Conservation (phyloP, 1,284 basidiomycete genomes). For the Puccinia polysora region DNA sequence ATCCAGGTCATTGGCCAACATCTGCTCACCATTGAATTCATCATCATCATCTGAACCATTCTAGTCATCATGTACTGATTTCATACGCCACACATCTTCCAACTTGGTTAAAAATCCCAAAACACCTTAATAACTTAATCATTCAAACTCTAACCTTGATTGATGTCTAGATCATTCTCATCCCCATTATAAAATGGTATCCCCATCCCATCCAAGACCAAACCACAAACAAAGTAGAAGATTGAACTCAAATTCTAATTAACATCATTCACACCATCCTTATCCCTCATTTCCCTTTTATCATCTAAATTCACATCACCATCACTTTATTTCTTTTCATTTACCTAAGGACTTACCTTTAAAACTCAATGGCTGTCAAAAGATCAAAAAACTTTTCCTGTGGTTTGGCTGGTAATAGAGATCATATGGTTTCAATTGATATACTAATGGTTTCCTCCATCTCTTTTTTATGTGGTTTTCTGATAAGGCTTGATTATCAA, state of each 20-base stretch:
- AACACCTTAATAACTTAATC: conserved; percentile 14
- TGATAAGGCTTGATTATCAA: too few relatives aligned
- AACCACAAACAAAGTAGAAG: not conserved
- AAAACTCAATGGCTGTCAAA: conserved; percentile 77
- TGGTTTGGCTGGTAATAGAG: conserved; percentile 46
- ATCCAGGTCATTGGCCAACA: not conserved
- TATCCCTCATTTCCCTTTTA: not conserved
- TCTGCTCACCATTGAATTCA: not conserved
- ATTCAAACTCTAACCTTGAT: not conserved
- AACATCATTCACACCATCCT: not conserved
- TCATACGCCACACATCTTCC: conserved; percentile 13
- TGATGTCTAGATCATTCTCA: not conserved
- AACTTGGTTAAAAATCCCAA: conserved; percentile 20
- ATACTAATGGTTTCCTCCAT: too few relatives aligned
- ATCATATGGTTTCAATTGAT: too few relatives aligned
- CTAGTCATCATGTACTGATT: not conserved
- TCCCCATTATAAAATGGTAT: not conserved
- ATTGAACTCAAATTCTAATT: not conserved
- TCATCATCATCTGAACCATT: not conserved
- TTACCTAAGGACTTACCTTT: conserved; percentile 58
- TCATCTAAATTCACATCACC: not conserved
- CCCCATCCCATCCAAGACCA: not conserved
- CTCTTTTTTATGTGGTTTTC: too few relatives aligned
- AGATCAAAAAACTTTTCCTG: conserved; percentile 83
- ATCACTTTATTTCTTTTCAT: conserved; percentile 45